Conservation (phyloP, 129 eudicot genomes). For the Logfia minima region DNA sequence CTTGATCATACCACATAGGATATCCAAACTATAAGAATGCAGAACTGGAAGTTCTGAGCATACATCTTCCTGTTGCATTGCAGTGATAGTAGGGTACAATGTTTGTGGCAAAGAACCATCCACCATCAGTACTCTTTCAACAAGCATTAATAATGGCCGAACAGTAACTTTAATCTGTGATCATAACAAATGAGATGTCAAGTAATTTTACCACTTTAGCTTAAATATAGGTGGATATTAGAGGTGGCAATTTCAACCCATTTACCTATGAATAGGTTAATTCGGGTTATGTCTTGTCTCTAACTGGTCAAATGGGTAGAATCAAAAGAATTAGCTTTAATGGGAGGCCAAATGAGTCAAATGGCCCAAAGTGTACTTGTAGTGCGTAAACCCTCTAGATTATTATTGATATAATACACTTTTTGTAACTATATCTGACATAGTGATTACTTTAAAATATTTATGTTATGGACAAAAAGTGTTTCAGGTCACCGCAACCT, state of each 20-base stretch:
- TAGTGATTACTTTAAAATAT: too few species aligned
- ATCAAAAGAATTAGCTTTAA: too few species aligned
- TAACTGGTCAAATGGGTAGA: too few species aligned
- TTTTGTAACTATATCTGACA: too few species aligned
- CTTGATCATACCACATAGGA: slow-evolving; percentile 57
- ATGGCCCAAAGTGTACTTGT: too few species aligned
- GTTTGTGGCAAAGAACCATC: slow-evolving; percentile 68
- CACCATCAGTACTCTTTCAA: slow-evolving; percentile 70
- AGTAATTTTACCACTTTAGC: neutral
- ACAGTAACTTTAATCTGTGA: slow-evolving; percentile 63
- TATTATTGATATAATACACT: too few species aligned
- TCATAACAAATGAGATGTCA: slow-evolving; percentile 16
- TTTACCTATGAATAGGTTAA: slow-evolving; percentile 1
- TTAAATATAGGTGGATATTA: neutral
- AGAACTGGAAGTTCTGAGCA: slow-evolving; percentile 70
- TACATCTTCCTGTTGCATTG: slow-evolving; percentile 72
- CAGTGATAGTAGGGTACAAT: slow-evolving; percentile 51
- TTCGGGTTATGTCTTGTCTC: neutral
- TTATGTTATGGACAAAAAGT: neutral
- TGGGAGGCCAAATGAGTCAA: too few species aligned
- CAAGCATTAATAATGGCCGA: slow-evolving; percentile 54
- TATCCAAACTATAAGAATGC: slow-evolving; percentile 62
- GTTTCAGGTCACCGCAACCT: neutral
- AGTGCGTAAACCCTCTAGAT: too few species aligned
- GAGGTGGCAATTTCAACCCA: neutral